Evolutionary conservation across 768 basidiomycete species (phyloP), one percentile per base, ranked within the genome.

Genomic region (Chalciporus pseudorubinellus): DNA sequence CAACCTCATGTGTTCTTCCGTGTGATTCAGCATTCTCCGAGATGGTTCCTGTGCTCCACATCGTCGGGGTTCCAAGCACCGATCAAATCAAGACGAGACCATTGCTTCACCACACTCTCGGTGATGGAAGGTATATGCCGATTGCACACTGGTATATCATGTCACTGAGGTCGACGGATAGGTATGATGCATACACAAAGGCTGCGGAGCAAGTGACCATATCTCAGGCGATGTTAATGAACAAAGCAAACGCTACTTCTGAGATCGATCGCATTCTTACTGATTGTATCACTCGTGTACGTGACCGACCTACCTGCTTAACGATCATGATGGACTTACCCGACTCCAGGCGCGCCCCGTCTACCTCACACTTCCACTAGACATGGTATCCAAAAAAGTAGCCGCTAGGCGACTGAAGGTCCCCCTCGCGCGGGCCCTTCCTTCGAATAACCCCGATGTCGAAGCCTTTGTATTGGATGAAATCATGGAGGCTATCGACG

Each of bases 11-110:
- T 33, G 2, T 10, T 20, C 38, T 36, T 31, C 62, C 24, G 1
- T 11, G 21, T 34, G 6, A 14, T 28, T 1, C 28, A 87, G 87
- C 87, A 14, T 85, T 85, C 64, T 84, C 92, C 39, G 93, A 97
- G 68, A 88, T 91, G 75, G 84, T 98, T 4, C 94, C 94, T 9
- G 79, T 95, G 2, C 74, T 98, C 12, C 94, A 95, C 61, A 78
- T 98, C 46, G 94, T 86, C 26, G 93, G 94, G 39, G 81, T 81
- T 1, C 92, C 93, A 1, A 85, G 80, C 59, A 90, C 87, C 4
- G 59, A 70, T 12, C 84, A 93, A 58, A 86, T 92, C 60, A 83
- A 81, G 67, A 70, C 72, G 21, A 81, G 80, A 45, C 85, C 89
- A 4, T 73, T 93, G 66, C 76, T 95, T 24, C 93, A 95, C 61